A percentile compares a stretch with the other conserved stretches of the same genome.
These are phyloP conservation scores for Prunus fruticosa DNA, from an alignment of 306 rosid species.

Conservation along the genomic window DNA sequence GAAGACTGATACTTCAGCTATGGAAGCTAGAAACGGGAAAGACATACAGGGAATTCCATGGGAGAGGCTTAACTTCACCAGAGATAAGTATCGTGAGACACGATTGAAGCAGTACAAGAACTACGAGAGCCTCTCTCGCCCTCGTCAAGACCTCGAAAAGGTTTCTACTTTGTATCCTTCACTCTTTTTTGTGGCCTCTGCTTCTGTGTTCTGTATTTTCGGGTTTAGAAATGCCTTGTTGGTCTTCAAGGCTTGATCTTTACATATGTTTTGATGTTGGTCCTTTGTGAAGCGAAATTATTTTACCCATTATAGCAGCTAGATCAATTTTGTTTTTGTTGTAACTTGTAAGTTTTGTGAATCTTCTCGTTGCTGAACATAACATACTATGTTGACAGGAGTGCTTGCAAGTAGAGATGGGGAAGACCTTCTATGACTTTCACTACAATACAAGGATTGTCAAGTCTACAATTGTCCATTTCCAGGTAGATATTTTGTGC, in stretches of 20 bases:
- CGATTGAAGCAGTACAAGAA: constrained; percentile 80
- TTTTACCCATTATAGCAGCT: not conserved
- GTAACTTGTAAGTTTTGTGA: not conserved
- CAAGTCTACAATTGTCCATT: constrained; percentile 83
- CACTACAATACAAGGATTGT: constrained; percentile 90
- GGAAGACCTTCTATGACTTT: constrained; percentile 74
- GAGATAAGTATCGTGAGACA: constrained; percentile 70
- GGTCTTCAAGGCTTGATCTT: not conserved
- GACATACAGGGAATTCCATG: constrained; percentile 94
- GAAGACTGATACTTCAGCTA: constrained; percentile 77
- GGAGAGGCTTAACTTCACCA: constrained; percentile 76
- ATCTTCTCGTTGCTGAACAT: not conserved
- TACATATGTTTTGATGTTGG: not conserved
- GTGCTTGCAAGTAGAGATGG: constrained; percentile 63
- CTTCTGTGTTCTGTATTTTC: not conserved
- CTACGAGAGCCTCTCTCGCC: constrained; percentile 60
- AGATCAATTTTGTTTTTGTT: not conserved
- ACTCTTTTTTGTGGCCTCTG: not conserved
- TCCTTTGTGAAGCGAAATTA: not conserved
- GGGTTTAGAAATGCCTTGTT: not conserved
- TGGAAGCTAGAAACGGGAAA: constrained; percentile 77
- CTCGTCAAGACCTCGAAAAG: constrained; percentile 57
- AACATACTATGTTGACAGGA: constrained; percentile 42
- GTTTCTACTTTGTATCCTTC: constrained; percentile 17
- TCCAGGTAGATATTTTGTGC: constrained; percentile 66